Conservation (phyloP, 805 yeast genomes). For the Blastobotrys attinorum region DNA sequence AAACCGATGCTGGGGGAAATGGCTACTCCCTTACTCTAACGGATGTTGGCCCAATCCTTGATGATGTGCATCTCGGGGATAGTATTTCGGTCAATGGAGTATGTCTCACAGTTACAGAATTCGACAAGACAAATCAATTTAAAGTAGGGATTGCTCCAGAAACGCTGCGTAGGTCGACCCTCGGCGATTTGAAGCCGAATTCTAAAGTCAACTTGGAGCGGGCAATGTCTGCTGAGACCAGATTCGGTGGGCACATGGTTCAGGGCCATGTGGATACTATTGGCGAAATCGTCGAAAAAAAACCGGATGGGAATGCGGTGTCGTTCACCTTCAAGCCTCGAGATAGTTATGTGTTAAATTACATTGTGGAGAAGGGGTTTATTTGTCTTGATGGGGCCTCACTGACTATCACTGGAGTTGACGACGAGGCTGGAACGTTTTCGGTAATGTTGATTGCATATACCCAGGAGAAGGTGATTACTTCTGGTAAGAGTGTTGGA, state of each 20-base stretch:
- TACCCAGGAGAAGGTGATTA: conserved; percentile 73
- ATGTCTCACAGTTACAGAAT: conserved; percentile 88
- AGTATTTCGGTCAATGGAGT: conserved; percentile 84
- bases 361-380: conserved; percentile 92
- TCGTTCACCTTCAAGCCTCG: conserved; percentile 65
- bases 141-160: conserved; percentile 93
- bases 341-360: conserved; percentile 51
- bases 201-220: conserved; percentile 79
- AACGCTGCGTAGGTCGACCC: conserved; percentile 71
- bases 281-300: conserved; percentile 50
- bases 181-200: conserved; percentile 54
- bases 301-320: conserved; percentile 65
- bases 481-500: conserved; percentile 58
- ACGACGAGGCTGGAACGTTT: conserved; percentile 49
- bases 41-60: conserved; percentile 53
- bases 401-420: conserved; percentile 76
- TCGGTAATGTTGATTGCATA: conserved; percentile 87
- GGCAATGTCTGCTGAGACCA: conserved; percentile 72
- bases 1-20: conserved; percentile 51
- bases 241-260: conserved; percentile 96
- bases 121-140: conserved; percentile 48
- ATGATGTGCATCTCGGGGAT: conserved; percentile 88
- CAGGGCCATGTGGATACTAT: conserved; percentile 96
- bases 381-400: conserved; percentile 91
- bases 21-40: conserved; percentile 66